A percentile compares a stretch with the other conserved stretches of the same genome.
Conservation (phyloP, 139 green algal species). For the Picochlorum sp. region DNA sequence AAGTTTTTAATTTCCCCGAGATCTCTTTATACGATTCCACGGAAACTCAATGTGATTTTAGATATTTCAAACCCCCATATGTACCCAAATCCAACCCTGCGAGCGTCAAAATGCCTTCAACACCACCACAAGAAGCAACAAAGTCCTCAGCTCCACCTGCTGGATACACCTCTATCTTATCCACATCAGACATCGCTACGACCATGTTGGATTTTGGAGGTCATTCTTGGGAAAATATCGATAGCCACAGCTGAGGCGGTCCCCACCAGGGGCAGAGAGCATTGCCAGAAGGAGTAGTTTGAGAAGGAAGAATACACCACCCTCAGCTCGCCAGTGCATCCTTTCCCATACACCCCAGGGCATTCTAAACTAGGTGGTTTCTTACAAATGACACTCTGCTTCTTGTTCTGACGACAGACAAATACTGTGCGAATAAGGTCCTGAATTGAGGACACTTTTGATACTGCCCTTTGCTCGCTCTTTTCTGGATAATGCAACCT, state of each 20-base stretch:
- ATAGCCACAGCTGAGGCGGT: slow-evolving; percentile 26
- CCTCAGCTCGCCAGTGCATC: slow-evolving; percentile 26
- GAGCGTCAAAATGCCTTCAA: slow-evolving; percentile 36
- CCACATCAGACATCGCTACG: slow-evolving; percentile 32
- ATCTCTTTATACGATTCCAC: neutral
- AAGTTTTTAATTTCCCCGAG: neutral
- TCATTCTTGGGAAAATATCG: slow-evolving; percentile 37
- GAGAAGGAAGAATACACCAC: neutral
- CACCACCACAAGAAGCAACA: slow-evolving; percentile 43
- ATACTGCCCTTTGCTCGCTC: no score
- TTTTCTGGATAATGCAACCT: no score
- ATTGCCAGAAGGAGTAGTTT: slow-evolving; percentile 14
- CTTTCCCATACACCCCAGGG: slow-evolving; percentile 30
- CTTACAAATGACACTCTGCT: neutral
- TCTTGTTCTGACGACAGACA: no score
- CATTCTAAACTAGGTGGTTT: slow-evolving; percentile 7
- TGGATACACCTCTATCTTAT: slow-evolving; percentile 30
- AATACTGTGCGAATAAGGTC: no score
- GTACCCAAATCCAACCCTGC: slow-evolving; percentile 25
- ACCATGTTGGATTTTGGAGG: slow-evolving; percentile 35
- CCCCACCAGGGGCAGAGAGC: neutral
- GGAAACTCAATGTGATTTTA: neutral
- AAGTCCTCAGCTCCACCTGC: slow-evolving; percentile 46
- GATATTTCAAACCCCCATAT: no score
- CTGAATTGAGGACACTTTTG: no score